These are phyloP conservation scores for Amanita pallidorosea DNA, from an alignment of 768 basidiomycete species.

Conservation along the genomic window DNA sequence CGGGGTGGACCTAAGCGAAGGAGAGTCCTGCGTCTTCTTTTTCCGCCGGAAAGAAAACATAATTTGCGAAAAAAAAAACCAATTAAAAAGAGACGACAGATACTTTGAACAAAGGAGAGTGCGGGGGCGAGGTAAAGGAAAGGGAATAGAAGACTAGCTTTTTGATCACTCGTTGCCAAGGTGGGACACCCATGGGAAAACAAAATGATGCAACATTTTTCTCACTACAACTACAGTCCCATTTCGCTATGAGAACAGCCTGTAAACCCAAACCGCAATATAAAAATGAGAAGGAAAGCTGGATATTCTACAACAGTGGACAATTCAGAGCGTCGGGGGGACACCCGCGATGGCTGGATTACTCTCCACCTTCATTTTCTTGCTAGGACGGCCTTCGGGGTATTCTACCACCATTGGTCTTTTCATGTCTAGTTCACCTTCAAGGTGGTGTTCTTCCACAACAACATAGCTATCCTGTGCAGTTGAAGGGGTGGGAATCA, in stretches of 20 bases:
- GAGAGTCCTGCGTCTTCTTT: constrained; percentile 35
- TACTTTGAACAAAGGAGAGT: too few relatives aligned
- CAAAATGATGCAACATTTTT: constrained; percentile 7
- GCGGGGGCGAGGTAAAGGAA: background rate
- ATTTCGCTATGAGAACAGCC: constrained; percentile 10
- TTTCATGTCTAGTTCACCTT: constrained; percentile 49
- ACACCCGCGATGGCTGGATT: constrained; percentile 33
- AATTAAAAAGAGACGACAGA: constrained; percentile 11
- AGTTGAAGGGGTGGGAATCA: constrained; percentile 38
- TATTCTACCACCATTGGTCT: constrained; percentile 37
- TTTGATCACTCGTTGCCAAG: background rate
- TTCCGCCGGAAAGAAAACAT: constrained; percentile 78
- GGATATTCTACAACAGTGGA: constrained; percentile 23
- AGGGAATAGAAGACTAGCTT: background rate
- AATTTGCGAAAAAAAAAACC: constrained; percentile 11
- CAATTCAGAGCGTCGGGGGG: constrained; percentile 33
- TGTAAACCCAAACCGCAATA: constrained; percentile 13
- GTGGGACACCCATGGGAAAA: background rate
- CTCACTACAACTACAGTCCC: constrained; percentile 13
- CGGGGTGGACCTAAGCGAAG: constrained; percentile 59
- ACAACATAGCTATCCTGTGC: constrained; percentile 25
- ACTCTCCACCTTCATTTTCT: constrained; percentile 67
- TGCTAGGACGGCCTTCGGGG: constrained; percentile 41
- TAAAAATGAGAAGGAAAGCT: constrained; percentile 15
- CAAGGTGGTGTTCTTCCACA: constrained; percentile 29